Percentiles rank a stretch among this genome's conserved stretches.
phyloP scores from a whole-genome alignment of 106 monocot genomes.

The Allium sativum region DNA sequence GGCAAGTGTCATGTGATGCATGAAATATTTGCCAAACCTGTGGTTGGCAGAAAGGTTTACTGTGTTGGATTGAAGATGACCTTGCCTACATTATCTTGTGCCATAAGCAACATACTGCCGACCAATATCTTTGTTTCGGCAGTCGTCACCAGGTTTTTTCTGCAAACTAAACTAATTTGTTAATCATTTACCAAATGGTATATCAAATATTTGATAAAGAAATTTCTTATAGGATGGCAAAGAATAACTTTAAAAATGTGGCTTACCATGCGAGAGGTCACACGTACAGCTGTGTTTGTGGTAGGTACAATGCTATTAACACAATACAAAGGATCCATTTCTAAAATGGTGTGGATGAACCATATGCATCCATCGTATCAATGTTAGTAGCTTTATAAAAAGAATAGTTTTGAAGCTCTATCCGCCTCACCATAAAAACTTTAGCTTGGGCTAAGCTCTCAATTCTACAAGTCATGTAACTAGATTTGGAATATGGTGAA shows the following conservation, averaged over 20 bases:
- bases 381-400: conserved; percentile 11
- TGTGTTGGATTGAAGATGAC: conserved; percentile 51
- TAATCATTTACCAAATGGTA: too few species aligned
- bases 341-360: conserved; percentile 35
- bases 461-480: conserved; percentile 56
- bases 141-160: conserved; percentile 42
- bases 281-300: conserved; percentile 25
- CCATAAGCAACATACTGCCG: conserved; percentile 69
- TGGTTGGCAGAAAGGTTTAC: conserved; percentile 67
- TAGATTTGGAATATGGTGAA: too few species aligned
- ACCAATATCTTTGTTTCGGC: conserved; percentile 66
- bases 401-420: conserved; percentile 54
- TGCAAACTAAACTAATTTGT: too few species aligned
- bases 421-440: conserved; percentile 49
- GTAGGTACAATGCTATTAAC: conserved; percentile 42
- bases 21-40: too few species aligned
- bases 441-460: conserved; percentile 56
- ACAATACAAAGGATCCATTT: conserved; percentile 32
- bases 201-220: too few species aligned
- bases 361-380: conserved; percentile 7
- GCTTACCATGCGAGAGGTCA: conserved; percentile 26
- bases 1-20: background rate
- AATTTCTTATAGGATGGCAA: conserved; percentile 18
- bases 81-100: conserved; percentile 57
- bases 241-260: conserved; percentile 25